A percentile compares a stretch with the other conserved stretches of the same genome.
phyloP scores from a whole-genome alignment of 1,284 basidiomycete species.

The Cryptococcus sp. region DNA sequence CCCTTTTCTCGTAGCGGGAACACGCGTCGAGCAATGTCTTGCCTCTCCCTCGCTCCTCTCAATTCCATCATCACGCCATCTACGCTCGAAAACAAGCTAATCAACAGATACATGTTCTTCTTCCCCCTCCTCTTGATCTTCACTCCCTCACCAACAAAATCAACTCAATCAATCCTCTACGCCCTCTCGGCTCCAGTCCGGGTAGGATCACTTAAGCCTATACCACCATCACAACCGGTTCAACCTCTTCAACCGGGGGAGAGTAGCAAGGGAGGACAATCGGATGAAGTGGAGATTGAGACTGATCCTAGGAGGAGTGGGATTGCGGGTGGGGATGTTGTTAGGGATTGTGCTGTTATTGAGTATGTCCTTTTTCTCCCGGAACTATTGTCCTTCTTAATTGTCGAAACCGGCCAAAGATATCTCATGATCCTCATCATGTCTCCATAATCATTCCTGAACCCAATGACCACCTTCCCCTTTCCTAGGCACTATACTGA shows the following conservation, averaged over 20 bases:
- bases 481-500: too few species aligned
- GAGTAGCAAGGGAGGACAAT: not conserved
- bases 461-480: too few species aligned
- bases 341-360: conserved; percentile 41
- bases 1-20: too few species aligned
- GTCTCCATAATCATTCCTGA: not conserved
- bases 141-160: conserved; percentile 36
- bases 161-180: conserved; percentile 40
- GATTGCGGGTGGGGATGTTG: conserved; percentile 40
- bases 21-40: too few species aligned
- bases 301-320: conserved; percentile 22
- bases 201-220: conserved; percentile 21
- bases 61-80: too few species aligned
- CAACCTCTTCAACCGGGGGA: too few species aligned
- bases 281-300: conserved; percentile 11
- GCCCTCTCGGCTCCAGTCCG: conserved; percentile 42
- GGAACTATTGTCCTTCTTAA: not conserved
- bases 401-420: too few species aligned
- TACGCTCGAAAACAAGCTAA: not conserved
- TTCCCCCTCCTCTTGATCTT: conserved; percentile 38
- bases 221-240: conserved; percentile 1
- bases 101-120: conserved; percentile 32
- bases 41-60: too few species aligned
- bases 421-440: not conserved
- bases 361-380: conserved; percentile 29